A percentile compares a stretch with the other conserved stretches of the same genome.
phyloP scores from a whole-genome alignment of 1,139 yeast species.

The Yamadazyma buinensis region DNA sequence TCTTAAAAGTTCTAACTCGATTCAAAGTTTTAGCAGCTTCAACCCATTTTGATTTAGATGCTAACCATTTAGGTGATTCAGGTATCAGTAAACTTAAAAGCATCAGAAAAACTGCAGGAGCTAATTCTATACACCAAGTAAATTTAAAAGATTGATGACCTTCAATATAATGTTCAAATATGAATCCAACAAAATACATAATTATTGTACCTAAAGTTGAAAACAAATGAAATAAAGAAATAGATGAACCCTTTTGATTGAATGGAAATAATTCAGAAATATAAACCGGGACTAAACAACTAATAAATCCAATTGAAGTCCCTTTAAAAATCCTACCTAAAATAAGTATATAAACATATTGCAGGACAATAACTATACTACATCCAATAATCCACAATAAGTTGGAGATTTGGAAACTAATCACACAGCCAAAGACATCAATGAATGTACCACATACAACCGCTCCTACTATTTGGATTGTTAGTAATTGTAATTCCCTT shows the following conservation, averaged over 20 bases:
- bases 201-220: slow-evolving; percentile 21
- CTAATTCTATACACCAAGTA: slow-evolving; percentile 24
- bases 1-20: slow-evolving; percentile 12
- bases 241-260: slow-evolving; percentile 19
- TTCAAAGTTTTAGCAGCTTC: slow-evolving; percentile 25
- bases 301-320: slow-evolving; percentile 26
- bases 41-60: slow-evolving; percentile 27
- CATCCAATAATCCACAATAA: slow-evolving; percentile 28
- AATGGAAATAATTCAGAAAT: slow-evolving; percentile 27
- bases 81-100: slow-evolving; percentile 21
- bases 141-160: slow-evolving; percentile 18
- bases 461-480: slow-evolving; percentile 33
- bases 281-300: slow-evolving; percentile 31
- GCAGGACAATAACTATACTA: slow-evolving; percentile 22
- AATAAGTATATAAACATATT: slow-evolving; percentile 22
- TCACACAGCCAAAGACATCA: slow-evolving; percentile 26
- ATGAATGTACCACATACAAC: slow-evolving; percentile 29
- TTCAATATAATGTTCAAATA: slow-evolving; percentile 14
- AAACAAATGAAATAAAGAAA: slow-evolving; percentile 21
- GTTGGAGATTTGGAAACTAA: slow-evolving; percentile 23
- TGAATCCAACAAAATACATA: slow-evolving; percentile 19
- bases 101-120: slow-evolving; percentile 22
- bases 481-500: no score
- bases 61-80: slow-evolving; percentile 37
- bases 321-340: slow-evolving; percentile 31